Base-by-base conservation (phyloP, 2,329 filamentous ascomycete species). In the Fusarium aywerte region DNA sequence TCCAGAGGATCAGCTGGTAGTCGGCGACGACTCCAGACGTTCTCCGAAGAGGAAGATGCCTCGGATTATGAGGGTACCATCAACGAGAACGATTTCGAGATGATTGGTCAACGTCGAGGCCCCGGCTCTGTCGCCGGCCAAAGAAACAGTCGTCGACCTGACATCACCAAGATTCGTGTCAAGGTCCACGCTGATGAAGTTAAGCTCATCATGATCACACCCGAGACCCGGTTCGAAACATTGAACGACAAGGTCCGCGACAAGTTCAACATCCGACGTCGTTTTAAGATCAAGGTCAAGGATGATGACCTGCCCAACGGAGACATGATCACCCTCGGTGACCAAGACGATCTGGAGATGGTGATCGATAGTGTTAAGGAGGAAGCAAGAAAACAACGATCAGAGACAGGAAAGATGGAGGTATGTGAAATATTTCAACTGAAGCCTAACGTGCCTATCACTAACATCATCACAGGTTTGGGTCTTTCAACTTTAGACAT, bases 281-380 rank as follows among this genome's bases (percentile, higher is more conserved):
- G 88, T 58, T 95, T 97, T 82, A 96, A 94, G 84, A 90, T 97
- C 79, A 96, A 96, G 83, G 88, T 94, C 71, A 88, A 86, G 74
- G 93, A 96, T 67, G 96, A 98, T 71, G 91, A 92, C 70, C 79
- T 83, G 62, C 86, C 87, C 1, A 84, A 90, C 55, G 91, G 91
- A 4, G 95, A 98, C 75, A 95, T 97, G 91, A 96, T 99, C 75
- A 97, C 95, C 31, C 90, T 99, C 87, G 93, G 91, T 29, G 96
- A 99, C 77, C 92, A 97, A 78, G 96, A 99, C 74, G 96, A 99
- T 80, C 80, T 97, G 65, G 94, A 98, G 49, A 92, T 97, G 88
- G 89, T 92, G 27, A 84, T 98, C 53, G 85, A 87, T 77, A 86
- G 83, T 44, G 89, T 90, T 8, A 92, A 88, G 77, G 85, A 86